These are phyloP conservation scores for Tulasnella sp. DNA, from an alignment of 768 basidiomycete genomes.

Conservation along the genomic window DNA sequence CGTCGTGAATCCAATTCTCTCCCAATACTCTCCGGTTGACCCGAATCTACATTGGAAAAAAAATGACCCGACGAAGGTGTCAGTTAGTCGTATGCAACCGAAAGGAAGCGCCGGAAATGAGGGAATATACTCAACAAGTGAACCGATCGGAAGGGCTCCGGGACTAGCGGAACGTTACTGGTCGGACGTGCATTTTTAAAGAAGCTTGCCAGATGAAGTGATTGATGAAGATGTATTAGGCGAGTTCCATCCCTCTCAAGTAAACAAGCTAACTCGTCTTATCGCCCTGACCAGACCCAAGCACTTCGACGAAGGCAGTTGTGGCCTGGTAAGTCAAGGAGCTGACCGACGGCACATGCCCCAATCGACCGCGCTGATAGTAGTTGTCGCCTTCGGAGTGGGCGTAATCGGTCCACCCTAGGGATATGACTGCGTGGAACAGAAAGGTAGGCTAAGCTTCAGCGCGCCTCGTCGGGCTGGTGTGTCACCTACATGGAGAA, in stretches of 20 bases:
- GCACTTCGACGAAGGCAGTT: background rate
- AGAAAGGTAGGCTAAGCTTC: no score
- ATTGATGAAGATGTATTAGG: background rate
- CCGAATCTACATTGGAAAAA: conserved; percentile 1
- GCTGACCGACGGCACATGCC: background rate
- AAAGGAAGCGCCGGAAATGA: background rate
- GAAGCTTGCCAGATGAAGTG: background rate
- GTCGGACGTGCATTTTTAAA: conserved; percentile 10
- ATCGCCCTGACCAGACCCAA: background rate
- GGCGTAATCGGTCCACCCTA: background rate
- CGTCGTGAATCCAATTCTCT: background rate
- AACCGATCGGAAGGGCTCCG: background rate
- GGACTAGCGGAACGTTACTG: background rate
- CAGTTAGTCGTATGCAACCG: no score
- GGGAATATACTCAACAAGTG: conserved; percentile 1
- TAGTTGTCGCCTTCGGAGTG: background rate
- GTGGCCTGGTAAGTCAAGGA: background rate
- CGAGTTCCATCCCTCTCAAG: background rate
- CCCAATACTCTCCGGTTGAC: conserved; percentile 24
- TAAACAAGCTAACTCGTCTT: background rate
- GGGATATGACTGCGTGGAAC: background rate
- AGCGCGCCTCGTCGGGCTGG: no score
- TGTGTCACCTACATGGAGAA: background rate
- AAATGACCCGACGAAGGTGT: background rate
- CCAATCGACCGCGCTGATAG: background rate